Percentiles rank a stretch among this genome's conserved stretches.
Conservation (phyloP, 345 rosid species). For the Populus pruinosa region DNA sequence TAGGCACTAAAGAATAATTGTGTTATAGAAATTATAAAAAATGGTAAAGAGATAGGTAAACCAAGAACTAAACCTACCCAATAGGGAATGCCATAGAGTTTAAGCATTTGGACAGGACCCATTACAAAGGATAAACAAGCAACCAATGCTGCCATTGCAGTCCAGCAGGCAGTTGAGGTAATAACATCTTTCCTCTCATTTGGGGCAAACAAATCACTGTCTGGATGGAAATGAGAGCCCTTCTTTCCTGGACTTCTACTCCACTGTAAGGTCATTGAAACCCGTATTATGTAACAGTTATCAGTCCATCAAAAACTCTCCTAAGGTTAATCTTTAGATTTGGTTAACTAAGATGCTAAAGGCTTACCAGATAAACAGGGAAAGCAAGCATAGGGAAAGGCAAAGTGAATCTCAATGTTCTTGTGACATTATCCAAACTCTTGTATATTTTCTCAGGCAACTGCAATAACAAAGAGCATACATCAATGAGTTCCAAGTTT, state of each 20-base stretch:
- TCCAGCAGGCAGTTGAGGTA: slow-evolving; percentile 52
- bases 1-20: not conserved
- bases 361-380: slow-evolving; percentile 85
- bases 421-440: slow-evolving; percentile 45
- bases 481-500: not conserved
- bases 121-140: slow-evolving; percentile 18
- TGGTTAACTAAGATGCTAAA: not conserved
- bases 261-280: slow-evolving; percentile 47
- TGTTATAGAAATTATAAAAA: not conserved
- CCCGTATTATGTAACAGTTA: not conserved
- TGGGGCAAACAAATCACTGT: slow-evolving; percentile 68
- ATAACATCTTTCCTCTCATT: slow-evolving; percentile 64
- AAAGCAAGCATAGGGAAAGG: slow-evolving; percentile 92
- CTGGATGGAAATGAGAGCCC: slow-evolving; percentile 82
- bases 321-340: not conserved
- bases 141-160: slow-evolving; percentile 33
- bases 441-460: slow-evolving; percentile 68
- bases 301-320: not conserved
- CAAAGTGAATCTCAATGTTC: slow-evolving; percentile 61
- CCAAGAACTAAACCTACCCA: slow-evolving; percentile 14
- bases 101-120: slow-evolving; percentile 26
- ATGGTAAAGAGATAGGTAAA: not conserved
- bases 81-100: slow-evolving; percentile 30
- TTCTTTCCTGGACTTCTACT: slow-evolving; percentile 80
- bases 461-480: slow-evolving; percentile 31